Percentiles rank a stretch among this genome's conserved stretches.
Conservation (phyloP, 2,329 filamentous ascomycete genomes). For the Aspergillus jensenii region DNA sequence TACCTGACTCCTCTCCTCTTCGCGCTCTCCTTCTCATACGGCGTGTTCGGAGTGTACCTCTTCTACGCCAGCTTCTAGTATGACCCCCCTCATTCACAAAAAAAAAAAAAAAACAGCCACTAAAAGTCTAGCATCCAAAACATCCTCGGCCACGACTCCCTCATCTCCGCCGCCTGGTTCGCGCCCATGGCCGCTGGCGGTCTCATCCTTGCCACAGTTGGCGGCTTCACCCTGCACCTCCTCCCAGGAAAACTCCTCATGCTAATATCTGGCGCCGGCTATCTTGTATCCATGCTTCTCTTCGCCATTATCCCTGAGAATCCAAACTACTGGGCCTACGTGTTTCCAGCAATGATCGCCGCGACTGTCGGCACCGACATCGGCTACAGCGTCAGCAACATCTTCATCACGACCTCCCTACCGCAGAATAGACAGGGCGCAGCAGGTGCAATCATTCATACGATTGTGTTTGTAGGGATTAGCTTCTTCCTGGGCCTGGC, state of each 20-base stretch:
- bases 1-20: slow-evolving; percentile 8
- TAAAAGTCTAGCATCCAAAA: not conserved
- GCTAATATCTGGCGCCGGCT: slow-evolving; percentile 1
- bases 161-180: not conserved
- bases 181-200: not conserved
- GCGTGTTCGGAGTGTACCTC: slow-evolving; percentile 10
- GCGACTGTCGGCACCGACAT: slow-evolving; percentile 8
- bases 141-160: slow-evolving; percentile 1
- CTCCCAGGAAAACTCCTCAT: slow-evolving; percentile 1
- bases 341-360: slow-evolving; percentile 10
- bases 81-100: not conserved
- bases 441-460: slow-evolving; percentile 10
- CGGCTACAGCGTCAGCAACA: slow-evolving; percentile 11
- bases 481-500: slow-evolving; percentile 12
- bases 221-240: slow-evolving; percentile 5
- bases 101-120: too few relatives aligned
- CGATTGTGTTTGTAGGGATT: slow-evolving; percentile 9
- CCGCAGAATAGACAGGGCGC: slow-evolving; percentile 7
- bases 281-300: slow-evolving; percentile 1
- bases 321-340: slow-evolving; percentile 10
- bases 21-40: slow-evolving; percentile 6
- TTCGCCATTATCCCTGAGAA: slow-evolving; percentile 10
- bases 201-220: not conserved
- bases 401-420: slow-evolving; percentile 10
- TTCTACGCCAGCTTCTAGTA: slow-evolving; percentile 15